Base-by-base conservation (phyloP, 805 yeast genomes). In the Sugiyamaella qingdaonensis region DNA sequence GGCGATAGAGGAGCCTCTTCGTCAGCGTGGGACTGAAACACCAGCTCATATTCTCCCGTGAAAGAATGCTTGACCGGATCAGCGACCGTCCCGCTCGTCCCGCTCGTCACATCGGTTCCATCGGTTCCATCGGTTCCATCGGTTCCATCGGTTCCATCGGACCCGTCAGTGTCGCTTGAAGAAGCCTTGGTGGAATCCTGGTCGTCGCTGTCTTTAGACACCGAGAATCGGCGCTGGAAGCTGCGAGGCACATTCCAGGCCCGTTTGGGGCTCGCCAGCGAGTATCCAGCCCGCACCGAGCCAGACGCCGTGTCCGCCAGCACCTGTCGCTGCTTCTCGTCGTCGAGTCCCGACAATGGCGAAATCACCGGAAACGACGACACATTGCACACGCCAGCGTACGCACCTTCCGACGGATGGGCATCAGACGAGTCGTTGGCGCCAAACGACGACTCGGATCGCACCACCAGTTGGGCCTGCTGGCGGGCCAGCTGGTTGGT, bases 401-500 rank as follows among this genome's bases (percentile, higher is more conserved):
- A 54, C 34, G 57, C 41, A 47, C 52, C 43, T 14, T 37, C 21
- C 4, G 53, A 27, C 18, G 52, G 21, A 11, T 48, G 24, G 39
- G 43, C 21, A 44, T 41, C 41, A 45, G 39, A 37, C 10, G 48
- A 31, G 36, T 32, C 44, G 13, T 37, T 34, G 11, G 39, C 50
- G n/a, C 46, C 47, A 19, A 51, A 45, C 37, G 55, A 59, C 10
- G 48, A 33, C 27, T 53, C 39, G 34, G 34, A 21, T 14, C 62
- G 37, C 8, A 46, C 58, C 41, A 63, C 67, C 7, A 68, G 58
- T 56, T 69, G 74, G 13, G 66, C 60, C 61, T 72, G 72, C 54
- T 71, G 74, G 29, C 73, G 62, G 29, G 63, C 65, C 46, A 69
- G 65, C 52, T 71, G 73, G 29, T 66, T 69, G 7, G 75, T 72